These are phyloP conservation scores for Ogataea philodendri DNA, from an alignment of 805 yeast genomes.

Conservation along the genomic window DNA sequence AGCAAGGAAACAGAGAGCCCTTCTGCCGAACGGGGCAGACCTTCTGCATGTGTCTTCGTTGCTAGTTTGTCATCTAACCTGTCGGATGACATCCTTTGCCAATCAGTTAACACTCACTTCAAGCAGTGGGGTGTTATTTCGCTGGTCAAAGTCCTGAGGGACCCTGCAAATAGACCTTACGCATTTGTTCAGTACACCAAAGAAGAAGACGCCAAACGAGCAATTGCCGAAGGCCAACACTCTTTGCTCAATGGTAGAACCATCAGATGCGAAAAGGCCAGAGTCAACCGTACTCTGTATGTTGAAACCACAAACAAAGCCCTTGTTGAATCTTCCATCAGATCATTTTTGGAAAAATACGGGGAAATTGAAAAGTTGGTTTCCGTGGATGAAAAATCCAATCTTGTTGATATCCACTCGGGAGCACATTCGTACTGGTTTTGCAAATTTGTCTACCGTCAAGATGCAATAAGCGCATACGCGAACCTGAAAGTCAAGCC, in stretches of 20 bases:
- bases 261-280: conserved; percentile 86
- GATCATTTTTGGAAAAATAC: conserved; percentile 43
- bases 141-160: conserved; percentile 79
- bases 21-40: conserved; percentile 50
- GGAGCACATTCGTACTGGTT: conserved; percentile 51
- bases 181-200: conserved; percentile 85
- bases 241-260: conserved; percentile 68
- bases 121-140: conserved; percentile 67
- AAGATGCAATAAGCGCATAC: conserved; percentile 84
- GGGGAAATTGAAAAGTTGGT: conserved; percentile 77
- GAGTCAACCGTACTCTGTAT: conserved; percentile 83
- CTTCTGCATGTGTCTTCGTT: conserved; percentile 85
- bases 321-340: conserved; percentile 33
- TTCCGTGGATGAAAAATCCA: conserved; percentile 38
- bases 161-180: conserved; percentile 79
- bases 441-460: conserved; percentile 73
- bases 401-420: conserved; percentile 18
- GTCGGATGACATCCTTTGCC: conserved; percentile 68
- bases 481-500: conserved; percentile 59
- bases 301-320: conserved; percentile 39
- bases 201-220: conserved; percentile 66
- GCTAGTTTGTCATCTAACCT: conserved; percentile 72
- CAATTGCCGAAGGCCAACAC: conserved; percentile 68
- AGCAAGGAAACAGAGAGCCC: conserved; percentile 17
- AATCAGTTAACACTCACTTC: conserved; percentile 68